Percentiles rank a stretch among this genome's conserved stretches.
These are phyloP conservation scores for Periglandula ipomoeae DNA, from an alignment of 2,329 filamentous ascomycete genomes.

Conservation along the genomic window DNA sequence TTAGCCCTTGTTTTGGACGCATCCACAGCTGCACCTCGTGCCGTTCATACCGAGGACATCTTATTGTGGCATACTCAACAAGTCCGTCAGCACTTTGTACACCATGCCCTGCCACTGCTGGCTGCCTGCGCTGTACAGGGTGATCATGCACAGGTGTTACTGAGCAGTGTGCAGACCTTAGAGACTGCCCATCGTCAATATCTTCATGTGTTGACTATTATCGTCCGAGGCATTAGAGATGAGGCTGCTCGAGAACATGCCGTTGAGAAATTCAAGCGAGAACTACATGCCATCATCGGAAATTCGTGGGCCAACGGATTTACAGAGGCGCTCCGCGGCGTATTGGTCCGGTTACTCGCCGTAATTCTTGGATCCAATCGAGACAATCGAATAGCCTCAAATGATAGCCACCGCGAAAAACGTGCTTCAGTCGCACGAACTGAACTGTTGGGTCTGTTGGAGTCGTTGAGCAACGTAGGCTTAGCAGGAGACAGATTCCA, in stretches of 20 bases:
- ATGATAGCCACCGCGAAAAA: conserved; percentile 8
- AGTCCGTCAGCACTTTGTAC: conserved; percentile 50
- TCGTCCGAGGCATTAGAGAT: conserved; percentile 37
- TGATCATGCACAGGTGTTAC: conserved; percentile 37
- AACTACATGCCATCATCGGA: conserved; percentile 55
- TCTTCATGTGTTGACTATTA: conserved; percentile 41
- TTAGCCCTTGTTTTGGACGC: conserved; percentile 45
- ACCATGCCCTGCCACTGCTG: conserved; percentile 49
- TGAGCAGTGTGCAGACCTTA: conserved; percentile 46
- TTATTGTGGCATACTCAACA: conserved; percentile 53
- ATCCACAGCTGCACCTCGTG: conserved; percentile 34
- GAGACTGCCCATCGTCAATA: conserved; percentile 51
- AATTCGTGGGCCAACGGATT: conserved; percentile 51
- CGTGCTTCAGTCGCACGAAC: conserved; percentile 32
- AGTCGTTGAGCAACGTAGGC: conserved; percentile 54
- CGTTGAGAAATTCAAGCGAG: conserved; percentile 44
- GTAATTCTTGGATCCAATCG: conserved; percentile 31
- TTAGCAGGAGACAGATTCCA: conserved; percentile 62
- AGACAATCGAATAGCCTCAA: neutral
- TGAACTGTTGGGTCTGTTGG: conserved; percentile 46
- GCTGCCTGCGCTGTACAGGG: conserved; percentile 33
- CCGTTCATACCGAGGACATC: conserved; percentile 45
- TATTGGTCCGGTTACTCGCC: conserved; percentile 44
- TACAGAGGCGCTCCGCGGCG: conserved; percentile 41
- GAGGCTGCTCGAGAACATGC: conserved; percentile 26